These are phyloP conservation scores for Trypethelium eluteriae DNA, from an alignment of 495 filamentous ascomycete species.

Conservation along the genomic window DNA sequence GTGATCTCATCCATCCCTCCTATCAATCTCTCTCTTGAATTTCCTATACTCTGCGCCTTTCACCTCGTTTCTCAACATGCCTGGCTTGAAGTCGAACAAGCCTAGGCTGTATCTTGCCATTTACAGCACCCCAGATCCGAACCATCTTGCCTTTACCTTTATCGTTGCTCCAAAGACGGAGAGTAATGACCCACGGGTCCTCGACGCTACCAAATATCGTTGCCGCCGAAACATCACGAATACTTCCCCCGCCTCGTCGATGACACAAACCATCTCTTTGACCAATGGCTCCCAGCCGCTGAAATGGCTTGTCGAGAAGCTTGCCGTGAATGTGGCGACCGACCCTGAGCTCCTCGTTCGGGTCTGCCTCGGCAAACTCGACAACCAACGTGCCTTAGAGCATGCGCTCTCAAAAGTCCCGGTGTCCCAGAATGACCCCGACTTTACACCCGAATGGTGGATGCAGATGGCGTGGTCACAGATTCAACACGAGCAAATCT, in stretches of 20 bases:
- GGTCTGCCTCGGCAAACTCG: not conserved
- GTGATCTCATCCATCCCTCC: not conserved
- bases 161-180: not conserved
- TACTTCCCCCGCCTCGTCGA: not conserved
- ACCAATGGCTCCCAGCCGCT: not conserved
- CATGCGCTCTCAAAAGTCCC: not conserved
- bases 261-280: not conserved
- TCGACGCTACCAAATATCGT: not conserved
- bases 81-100: not conserved
- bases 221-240: not conserved
- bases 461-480: constrained; percentile 4
- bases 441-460: not conserved
- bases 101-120: not conserved
- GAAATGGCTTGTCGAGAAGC: not conserved
- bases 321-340: not conserved
- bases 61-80: not conserved
- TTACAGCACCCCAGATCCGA: not conserved
- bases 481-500: not conserved
- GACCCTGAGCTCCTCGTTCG: not conserved
- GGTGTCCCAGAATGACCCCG: not conserved
- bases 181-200: not conserved
- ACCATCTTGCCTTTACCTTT: not conserved
- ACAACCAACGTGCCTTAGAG: not conserved
- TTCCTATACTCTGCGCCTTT: not conserved
- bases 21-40: not conserved